Conservation (phyloP, 1,139 yeast species). For the Meyerozyma sp. region DNA sequence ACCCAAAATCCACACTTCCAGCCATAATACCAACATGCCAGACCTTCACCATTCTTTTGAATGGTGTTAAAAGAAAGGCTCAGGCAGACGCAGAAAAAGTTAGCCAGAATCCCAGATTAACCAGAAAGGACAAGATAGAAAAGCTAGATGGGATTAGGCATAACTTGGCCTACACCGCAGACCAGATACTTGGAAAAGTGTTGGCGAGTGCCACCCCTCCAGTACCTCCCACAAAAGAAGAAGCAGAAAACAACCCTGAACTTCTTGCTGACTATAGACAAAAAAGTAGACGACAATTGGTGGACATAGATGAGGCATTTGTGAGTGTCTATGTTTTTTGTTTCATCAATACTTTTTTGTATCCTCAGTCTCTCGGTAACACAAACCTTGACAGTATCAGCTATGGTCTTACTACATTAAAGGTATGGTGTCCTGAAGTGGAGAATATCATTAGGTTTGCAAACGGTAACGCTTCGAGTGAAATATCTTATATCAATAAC, state of each 20-base stretch:
- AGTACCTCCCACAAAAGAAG: constrained; percentile 24
- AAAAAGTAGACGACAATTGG: constrained; percentile 13
- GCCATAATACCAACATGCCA: constrained; percentile 27
- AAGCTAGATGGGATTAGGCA: constrained; percentile 25
- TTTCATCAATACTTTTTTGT: constrained; percentile 22
- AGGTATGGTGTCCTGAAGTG: constrained; percentile 32
- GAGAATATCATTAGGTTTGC: constrained; percentile 13
- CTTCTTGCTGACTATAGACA: constrained; percentile 15
- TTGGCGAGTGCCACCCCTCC: constrained; percentile 30
- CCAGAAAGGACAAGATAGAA: constrained; percentile 16
- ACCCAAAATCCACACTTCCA: constrained; percentile 9
- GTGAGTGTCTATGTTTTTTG: constrained; percentile 27
- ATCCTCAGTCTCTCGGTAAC: constrained; percentile 19
- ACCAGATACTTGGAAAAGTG: constrained; percentile 23
- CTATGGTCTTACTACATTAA: constrained; percentile 24
- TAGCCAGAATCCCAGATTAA: constrained; percentile 10
- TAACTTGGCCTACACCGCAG: constrained; percentile 23
- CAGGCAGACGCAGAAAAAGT: constrained; percentile 15
- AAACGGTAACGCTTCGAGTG: constrained; percentile 1
- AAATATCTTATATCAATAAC: constrained; percentile 3
- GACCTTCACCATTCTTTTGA: constrained; percentile 36
- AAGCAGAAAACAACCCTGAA: constrained; percentile 17
- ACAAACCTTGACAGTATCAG: constrained; percentile 25
- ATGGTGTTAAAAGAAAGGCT: constrained; percentile 27
- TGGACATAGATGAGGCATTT: constrained; percentile 28